phyloP scores from a whole-genome alignment of 257 asterid genomes.

The Solanum piurae region DNA sequence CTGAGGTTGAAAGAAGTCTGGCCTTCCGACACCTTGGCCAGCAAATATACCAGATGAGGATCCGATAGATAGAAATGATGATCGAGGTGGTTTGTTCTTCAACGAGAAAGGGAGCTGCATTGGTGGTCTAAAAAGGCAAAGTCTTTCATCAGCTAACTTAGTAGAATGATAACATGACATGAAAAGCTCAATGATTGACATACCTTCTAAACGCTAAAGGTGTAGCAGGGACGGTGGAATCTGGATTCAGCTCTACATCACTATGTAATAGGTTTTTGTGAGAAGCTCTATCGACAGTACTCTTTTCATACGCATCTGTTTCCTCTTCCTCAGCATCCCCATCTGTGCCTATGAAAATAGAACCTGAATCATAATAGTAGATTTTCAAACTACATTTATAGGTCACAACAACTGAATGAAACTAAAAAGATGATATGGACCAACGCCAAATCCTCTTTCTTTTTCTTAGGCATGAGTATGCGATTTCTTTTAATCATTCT shows the following conservation, averaged over 20 bases:
- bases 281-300: slow-evolving; percentile 12
- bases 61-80: slow-evolving; percentile 36
- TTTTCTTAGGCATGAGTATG: neutral
- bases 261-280: slow-evolving; percentile 23
- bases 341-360: slow-evolving; percentile 38
- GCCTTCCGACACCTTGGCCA: slow-evolving; percentile 27
- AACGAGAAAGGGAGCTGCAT: slow-evolving; percentile 44
- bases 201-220: slow-evolving; percentile 64
- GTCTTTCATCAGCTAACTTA: neutral
- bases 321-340: slow-evolving; percentile 61
- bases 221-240: slow-evolving; percentile 51
- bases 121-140: slow-evolving; percentile 32
- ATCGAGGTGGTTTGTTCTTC: slow-evolving; percentile 49
- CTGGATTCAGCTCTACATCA: slow-evolving; percentile 39
- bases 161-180: neutral
- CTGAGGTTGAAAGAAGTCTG: slow-evolving; percentile 40
- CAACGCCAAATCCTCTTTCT: neutral
- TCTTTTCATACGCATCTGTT: slow-evolving; percentile 29
- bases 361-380: slow-evolving; percentile 18
- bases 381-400: neutral
- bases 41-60: slow-evolving; percentile 31
- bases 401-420: neutral
- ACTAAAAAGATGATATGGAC: neutral
- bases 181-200: neutral
- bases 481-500: neutral